Evolutionary conservation across 495 filamentous ascomycete species (phyloP), one percentile per base, ranked within the genome.

Genomic region (Aspergillus affinis): DNA sequence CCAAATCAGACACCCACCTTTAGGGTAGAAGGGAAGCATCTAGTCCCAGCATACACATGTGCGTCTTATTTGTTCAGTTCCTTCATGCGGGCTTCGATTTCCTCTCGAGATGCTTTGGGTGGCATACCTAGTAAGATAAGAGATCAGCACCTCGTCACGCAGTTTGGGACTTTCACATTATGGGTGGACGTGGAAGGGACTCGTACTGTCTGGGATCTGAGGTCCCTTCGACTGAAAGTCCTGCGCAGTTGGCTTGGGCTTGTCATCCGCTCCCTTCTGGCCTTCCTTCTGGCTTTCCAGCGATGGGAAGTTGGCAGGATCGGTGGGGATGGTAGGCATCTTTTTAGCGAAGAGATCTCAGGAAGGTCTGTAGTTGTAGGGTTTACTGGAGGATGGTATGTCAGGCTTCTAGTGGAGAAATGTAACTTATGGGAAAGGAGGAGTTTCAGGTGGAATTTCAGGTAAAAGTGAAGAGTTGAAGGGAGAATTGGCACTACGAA

Each of bases 41-140:
- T 41, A 15, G 36, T 5, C 36, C 36, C 9, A 10, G 36, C n/a
- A 44, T 41, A 19, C 21, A 48, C 52, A 9, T 44, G 23, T 7
- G 45, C 51, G 17, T 45, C 56, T 30, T 79, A 81, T 71, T 88
- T 84, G 76, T 90, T 90, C 63, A 91, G 63, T 64, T 84, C 82
- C 65, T 84, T 73, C 48, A 81, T 83, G 69, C 83, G 88, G 5
- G 81, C 85, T 61, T 80, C 75, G 45, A 86, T 81, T 64, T 91
- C 88, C 66, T 89, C 86, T 68, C 84, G 86, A n/a, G 87, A 78
- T 20, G 77, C 81, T 65, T 81, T 82, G 51, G 82, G 76, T 26
- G 79, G 80, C 71, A 87, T 75, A 20, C 84, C 79, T 78, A 71
- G 62, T 68, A 23, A 51, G 8, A 55, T 10, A 18, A 50, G 51